Base-by-base conservation (phyloP, 345 rosid species). In the Eucalyptus rudis region DNA sequence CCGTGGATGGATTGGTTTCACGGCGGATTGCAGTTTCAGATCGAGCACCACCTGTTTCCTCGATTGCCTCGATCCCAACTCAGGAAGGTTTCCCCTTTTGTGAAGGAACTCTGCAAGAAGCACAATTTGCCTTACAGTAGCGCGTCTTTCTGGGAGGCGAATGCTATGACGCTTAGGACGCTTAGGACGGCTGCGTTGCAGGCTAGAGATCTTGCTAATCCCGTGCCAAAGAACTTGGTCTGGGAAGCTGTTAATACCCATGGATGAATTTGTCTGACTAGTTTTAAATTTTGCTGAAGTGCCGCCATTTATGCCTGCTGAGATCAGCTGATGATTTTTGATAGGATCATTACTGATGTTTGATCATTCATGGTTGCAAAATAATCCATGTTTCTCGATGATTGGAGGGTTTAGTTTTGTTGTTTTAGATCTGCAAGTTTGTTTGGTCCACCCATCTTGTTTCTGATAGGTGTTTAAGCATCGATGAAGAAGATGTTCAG, bases 211-310 rank as follows among this genome's bases (percentile, higher is more conserved):
- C 88, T 91, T 20, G 64, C 95, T 85, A 94, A 92, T 76, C 95
- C 99, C 33, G 92, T 90, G 20, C 93, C 96, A 7, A 92, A 96
- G 91, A 97, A 96, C 90, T 88, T 96, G 92, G 49, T 97, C 17
- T 97, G 99, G 99, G 99, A 97, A 89, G 98, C 99, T 90, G 95
- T 97, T 33, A 95, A 97, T 84, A 96, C 98, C 29, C 97, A 95
- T 90, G 99, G 99, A 59, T 95, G 93, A 94, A 94, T 20, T 58
- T 27, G 13, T 52, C 40, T 33, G 66, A 50, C 62, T 51, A 22
- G 64, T 86, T 56, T 86, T 86, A 33, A 58, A 52, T 31, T 51
- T n/a, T 52, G 58, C 40, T 20, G 62, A 86, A 86, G 62, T 51
- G 62, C 84, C 29, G 15, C 84, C 47, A 10, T 40, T 10, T 76